Conservation (phyloP, 257 asterid genomes). For the Nyctanthes arbortristis region DNA sequence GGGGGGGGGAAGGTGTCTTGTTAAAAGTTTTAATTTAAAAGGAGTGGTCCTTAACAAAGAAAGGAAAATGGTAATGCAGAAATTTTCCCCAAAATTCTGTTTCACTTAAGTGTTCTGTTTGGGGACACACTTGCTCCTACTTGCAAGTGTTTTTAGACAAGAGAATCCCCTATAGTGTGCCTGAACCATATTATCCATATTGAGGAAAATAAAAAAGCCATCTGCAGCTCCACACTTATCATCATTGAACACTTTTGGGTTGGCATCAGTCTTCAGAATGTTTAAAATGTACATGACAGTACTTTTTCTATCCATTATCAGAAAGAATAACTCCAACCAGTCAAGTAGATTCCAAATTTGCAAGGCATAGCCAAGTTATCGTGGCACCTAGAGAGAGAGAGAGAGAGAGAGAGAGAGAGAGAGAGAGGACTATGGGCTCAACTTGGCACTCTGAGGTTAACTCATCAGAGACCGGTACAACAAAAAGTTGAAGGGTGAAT, state of each 20-base stretch:
- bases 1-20: neutral
- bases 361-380: no score
- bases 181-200: neutral
- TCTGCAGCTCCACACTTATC: neutral
- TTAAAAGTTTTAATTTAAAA: neutral
- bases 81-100: neutral
- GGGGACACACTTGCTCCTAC: neutral
- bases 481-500: no score
- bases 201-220: neutral
- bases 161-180: neutral
- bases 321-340: no score
- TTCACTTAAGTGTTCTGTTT: neutral
- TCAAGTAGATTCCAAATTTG: no score
- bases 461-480: no score
- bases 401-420: no score
- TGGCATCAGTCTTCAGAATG: neutral
- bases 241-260: neutral
- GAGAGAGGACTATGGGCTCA: no score
- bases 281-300: no score
- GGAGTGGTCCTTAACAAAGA: neutral
- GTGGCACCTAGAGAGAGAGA: no score
- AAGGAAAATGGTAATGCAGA: neutral
- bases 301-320: no score
- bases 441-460: no score
- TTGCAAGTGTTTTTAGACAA: neutral